Evolutionary conservation across 2,329 filamentous ascomycete species (phyloP), one percentile per base, ranked within the genome.

Genomic region (Trichoderma koningiopsis): DNA sequence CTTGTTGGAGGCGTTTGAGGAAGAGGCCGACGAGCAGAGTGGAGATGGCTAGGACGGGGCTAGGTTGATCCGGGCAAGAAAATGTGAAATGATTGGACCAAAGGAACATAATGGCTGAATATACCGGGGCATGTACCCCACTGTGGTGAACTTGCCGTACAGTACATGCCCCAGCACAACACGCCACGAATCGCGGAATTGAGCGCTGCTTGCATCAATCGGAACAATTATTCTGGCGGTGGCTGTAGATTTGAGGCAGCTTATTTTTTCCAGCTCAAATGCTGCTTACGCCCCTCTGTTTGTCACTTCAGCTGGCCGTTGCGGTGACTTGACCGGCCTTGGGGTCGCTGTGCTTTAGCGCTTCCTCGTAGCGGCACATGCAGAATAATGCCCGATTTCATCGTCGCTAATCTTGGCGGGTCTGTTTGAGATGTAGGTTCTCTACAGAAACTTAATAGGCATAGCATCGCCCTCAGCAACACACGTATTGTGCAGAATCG

Each of bases 31-130:
- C 52, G 53, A 37, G 53, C 27, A 27, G 53, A 57, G 62, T 64
- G 61, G 61, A 24, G 61, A n/a, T 3, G 22, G n/a, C n/a, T 49
- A 33, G 33, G 53, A 27, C 62, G 62, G 53, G 27, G 52, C 53
- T 58, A 47, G 47, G 53, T 66, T 66, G 62, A 66, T 66, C 62
- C 62, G 62, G 62, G 62, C 62, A 66, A 0, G 2, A 66, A 66
- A 5, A 1, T 10, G 62, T 5, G 2, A 14, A 3, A 3, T 66
- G 37, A 66, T 66, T 66, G 62, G 62, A 8, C n/a, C 8, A 8
- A 14, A 1, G 4, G 0, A 8, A 22, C 14, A 27, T 16, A 14
- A 31, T 47, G 24, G 31, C 47, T 24, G 29, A 14, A 14, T 1
- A 14, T 2, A 27, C 47, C 3, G 47, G 60, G 14, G 4, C 47